phyloP scores from a whole-genome alignment of 176 grass and related monocot species.

The Carex littledalei region DNA sequence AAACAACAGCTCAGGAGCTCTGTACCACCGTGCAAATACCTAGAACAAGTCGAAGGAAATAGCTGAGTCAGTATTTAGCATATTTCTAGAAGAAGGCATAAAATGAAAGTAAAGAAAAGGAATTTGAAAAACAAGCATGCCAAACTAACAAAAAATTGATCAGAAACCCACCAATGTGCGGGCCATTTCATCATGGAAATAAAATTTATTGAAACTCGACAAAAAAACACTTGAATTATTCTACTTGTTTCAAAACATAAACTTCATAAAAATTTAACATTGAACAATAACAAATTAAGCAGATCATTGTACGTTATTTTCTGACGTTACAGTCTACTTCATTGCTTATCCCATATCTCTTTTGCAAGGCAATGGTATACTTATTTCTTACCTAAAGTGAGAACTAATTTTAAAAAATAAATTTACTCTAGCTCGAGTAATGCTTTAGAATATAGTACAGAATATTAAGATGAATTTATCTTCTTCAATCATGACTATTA shows the following conservation, averaged over 20 bases:
- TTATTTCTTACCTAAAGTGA: not conserved
- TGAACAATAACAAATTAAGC: not conserved
- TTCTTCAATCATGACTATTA: not conserved
- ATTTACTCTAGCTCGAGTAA: not conserved
- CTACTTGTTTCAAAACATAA: not conserved
- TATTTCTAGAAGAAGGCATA: not conserved
- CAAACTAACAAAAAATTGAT: not conserved
- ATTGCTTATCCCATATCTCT: not conserved
- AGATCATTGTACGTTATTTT: not conserved
- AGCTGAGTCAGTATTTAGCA: not conserved
- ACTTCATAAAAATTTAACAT: not conserved
- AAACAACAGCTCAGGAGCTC: conserved; percentile 95
- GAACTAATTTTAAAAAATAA: not conserved
- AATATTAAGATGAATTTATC: not conserved
- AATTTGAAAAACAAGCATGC: not conserved
- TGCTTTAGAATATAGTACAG: not conserved
- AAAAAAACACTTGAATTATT: not conserved
- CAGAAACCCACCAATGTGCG: not conserved
- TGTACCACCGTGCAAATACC: conserved; percentile 99
- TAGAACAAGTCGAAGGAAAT: conserved; percentile 21
- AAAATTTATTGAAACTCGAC: not conserved
- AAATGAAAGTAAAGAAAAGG: not conserved
- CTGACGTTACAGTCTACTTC: not conserved
- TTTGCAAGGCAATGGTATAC: not conserved
- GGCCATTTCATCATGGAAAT: not conserved